phyloP scores from a whole-genome alignment of 139 green algal species.

The Chlamydomonas sphaeroides region DNA sequence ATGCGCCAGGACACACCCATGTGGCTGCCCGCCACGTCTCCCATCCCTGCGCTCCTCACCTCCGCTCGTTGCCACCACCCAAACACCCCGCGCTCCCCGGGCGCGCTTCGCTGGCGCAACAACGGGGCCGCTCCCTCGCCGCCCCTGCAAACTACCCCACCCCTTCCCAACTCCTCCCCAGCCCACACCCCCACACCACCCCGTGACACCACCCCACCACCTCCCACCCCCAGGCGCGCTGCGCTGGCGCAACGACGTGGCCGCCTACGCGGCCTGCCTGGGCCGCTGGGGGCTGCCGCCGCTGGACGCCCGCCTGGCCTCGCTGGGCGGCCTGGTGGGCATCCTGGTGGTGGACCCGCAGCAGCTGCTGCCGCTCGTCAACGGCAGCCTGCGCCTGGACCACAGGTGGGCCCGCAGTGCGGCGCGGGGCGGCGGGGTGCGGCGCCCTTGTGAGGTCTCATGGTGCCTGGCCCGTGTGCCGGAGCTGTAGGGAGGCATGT shows the following conservation, averaged over 20 bases:
- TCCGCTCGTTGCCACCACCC: too few relatives aligned
- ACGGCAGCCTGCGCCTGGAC: constrained; percentile 33
- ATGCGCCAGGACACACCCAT: too few relatives aligned
- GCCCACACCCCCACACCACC: neutral
- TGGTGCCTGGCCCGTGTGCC: too few relatives aligned
- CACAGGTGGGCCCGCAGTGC: constrained; percentile 5
- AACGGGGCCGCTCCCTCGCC: too few relatives aligned
- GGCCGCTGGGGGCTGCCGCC: constrained; percentile 6
- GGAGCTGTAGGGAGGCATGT: too few relatives aligned
- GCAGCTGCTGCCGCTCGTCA: constrained; percentile 64
- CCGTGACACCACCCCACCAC: neutral
- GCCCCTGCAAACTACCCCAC: too few relatives aligned
- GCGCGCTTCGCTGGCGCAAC: too few relatives aligned
- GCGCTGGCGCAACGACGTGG: constrained; percentile 36
- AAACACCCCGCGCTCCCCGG: too few relatives aligned
- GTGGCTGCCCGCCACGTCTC: too few relatives aligned
- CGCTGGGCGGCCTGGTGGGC: constrained; percentile 27
- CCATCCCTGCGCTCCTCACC: too few relatives aligned
- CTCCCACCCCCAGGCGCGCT: constrained; percentile 3
- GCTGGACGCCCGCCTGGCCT: constrained; percentile 2
- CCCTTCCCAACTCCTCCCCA: neutral
- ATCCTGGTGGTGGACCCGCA: constrained; percentile 82
- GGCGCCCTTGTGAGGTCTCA: neutral
- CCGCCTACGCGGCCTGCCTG: neutral
- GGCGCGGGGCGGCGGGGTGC: neutral